Evolutionary conservation across 2,329 filamentous ascomycete genomes (phyloP).

Genomic region (Sporothrix pallida): DNA sequence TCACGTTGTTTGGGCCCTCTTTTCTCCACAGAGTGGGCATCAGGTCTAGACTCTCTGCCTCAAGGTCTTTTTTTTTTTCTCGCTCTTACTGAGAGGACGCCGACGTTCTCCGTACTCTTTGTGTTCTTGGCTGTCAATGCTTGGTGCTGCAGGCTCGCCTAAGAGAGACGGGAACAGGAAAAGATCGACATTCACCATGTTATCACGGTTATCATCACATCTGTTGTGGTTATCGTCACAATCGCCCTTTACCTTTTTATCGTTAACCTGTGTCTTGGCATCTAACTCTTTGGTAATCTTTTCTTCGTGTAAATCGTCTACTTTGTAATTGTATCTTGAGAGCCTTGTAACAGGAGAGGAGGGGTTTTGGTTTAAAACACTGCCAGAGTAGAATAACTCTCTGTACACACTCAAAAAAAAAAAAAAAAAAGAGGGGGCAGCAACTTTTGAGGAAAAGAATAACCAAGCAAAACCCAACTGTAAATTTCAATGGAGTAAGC

Average conservation of each 20-base stretch:
- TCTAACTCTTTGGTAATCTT: neutral
- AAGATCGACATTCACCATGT: neutral
- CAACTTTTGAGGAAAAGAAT: neutral
- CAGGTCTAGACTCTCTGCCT: neutral
- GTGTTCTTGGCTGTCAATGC: neutral
- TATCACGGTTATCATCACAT: neutral
- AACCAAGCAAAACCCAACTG: neutral
- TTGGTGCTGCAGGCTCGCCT: neutral
- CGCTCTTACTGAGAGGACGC: neutral
- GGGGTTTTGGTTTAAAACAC: neutral
- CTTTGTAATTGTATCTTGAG: too few species aligned
- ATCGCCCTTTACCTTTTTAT: neutral
- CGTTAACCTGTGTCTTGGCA: neutral
- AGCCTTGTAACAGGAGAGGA: neutral
- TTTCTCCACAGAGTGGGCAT: neutral
- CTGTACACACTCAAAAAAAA: neutral
- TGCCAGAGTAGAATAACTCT: neutral
- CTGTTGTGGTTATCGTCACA: too few species aligned
- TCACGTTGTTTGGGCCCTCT: neutral
- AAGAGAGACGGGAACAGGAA: neutral
- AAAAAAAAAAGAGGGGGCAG: neutral
- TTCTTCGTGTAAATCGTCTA: neutral
- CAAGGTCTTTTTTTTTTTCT: neutral
- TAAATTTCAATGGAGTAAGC: neutral
- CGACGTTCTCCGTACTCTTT: neutral